These are phyloP conservation scores for Crotalaria pallida DNA, from an alignment of 306 rosid species.

Conservation along the genomic window DNA sequence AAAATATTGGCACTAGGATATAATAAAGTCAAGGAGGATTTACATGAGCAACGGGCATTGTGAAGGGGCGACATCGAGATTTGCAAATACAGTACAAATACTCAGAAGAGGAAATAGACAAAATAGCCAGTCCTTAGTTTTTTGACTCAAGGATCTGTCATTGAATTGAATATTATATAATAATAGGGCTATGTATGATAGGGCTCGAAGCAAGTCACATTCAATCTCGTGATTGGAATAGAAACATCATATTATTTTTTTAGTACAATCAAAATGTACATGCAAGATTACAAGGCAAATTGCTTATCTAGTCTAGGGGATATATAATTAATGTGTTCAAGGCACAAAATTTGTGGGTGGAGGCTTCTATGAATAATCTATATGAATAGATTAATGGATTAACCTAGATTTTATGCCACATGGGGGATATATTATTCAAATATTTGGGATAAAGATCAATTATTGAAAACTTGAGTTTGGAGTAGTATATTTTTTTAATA, in stretches of 20 bases:
- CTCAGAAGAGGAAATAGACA: conserved; percentile 34
- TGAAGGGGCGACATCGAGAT: conserved; percentile 42
- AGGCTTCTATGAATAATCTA: conserved; percentile 42
- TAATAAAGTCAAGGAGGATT: conserved; percentile 32
- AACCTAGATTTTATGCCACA: conserved; percentile 26
- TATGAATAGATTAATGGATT: conserved; percentile 10
- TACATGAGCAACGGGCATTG: conserved; percentile 26
- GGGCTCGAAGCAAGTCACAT: conserved; percentile 25
- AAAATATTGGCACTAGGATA: conserved; percentile 23
- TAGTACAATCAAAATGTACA: conserved; percentile 31
- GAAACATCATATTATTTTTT: conserved; percentile 56
- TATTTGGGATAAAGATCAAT: conserved; percentile 7
- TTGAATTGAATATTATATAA: neutral
- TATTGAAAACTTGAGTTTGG: conserved; percentile 23
- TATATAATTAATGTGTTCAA: conserved; percentile 38
- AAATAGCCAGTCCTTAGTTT: conserved; percentile 42
- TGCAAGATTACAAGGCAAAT: conserved; percentile 29
- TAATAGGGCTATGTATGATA: neutral
- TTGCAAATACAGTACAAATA: conserved; percentile 17
- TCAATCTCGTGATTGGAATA: conserved; percentile 41
- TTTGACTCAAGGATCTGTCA: conserved; percentile 35
- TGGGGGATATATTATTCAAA: conserved; percentile 20
- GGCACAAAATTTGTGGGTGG: conserved; percentile 42
- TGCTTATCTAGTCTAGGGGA: conserved; percentile 12
- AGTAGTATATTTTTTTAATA: neutral